Conservation (phyloP, 176 grass and related monocot genomes). For the Leersia perrieri region DNA sequence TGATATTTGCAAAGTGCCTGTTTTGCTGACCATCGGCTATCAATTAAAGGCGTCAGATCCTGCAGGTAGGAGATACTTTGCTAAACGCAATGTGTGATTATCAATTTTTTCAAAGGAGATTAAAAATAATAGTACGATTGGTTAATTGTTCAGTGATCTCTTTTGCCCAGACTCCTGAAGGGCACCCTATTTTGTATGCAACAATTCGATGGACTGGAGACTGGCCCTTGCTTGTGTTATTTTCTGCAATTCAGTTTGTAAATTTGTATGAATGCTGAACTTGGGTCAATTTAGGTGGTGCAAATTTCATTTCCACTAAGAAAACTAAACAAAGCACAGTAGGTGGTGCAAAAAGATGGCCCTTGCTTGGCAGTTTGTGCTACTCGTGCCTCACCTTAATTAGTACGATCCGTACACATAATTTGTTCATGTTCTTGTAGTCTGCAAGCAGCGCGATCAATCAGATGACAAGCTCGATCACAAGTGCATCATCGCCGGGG, state of each 20-base stretch:
- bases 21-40: neutral
- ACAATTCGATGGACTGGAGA: neutral
- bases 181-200: neutral
- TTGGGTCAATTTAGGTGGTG: neutral
- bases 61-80: neutral
- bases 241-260: neutral
- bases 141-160: neutral
- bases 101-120: neutral
- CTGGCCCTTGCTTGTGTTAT: neutral
- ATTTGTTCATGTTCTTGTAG: too few species aligned
- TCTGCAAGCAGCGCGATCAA: too few species aligned
- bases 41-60: neutral
- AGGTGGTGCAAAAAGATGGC: too few species aligned
- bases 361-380: too few species aligned
- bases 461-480: too few species aligned
- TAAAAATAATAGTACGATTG: neutral
- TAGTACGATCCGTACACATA: too few species aligned
- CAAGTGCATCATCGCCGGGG: too few species aligned
- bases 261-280: neutral
- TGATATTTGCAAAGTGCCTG: conserved; percentile 22
- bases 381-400: too few species aligned
- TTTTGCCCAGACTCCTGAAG: neutral
- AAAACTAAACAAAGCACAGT: neutral
- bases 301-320: neutral
- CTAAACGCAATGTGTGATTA: conserved; percentile 1